phyloP scores from a whole-genome alignment of 805 yeast genomes.

The Candida berthetii region DNA sequence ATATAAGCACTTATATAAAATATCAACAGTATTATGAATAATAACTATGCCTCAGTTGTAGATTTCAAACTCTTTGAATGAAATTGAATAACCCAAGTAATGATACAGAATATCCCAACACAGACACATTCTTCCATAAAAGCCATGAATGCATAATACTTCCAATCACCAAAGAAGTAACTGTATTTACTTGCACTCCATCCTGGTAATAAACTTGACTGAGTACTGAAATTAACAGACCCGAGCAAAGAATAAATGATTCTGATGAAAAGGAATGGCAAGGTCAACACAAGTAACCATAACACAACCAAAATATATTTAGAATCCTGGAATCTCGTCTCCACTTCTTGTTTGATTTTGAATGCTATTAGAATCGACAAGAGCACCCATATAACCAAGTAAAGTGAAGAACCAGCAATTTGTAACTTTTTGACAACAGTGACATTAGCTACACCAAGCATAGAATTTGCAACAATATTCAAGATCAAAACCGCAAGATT shows the following conservation, averaged over 20 bases:
- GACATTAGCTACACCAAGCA: too few species aligned
- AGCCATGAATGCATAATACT: slow-evolving; percentile 1
- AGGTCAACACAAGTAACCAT: neutral
- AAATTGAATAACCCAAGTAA: neutral
- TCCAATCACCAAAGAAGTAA: slow-evolving; percentile 4
- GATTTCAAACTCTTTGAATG: too few species aligned
- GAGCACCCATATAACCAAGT: neutral
- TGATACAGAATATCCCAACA: neutral
- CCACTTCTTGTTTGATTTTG: neutral
- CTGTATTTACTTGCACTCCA: neutral
- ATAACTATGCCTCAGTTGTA: too few species aligned
- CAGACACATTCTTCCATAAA: neutral
- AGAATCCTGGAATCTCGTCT: neutral
- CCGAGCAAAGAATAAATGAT: neutral
- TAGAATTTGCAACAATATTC: neutral
- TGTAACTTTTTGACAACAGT: neutral
- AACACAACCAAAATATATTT: neutral
- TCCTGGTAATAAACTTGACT: too few species aligned
- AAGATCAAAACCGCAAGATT: neutral
- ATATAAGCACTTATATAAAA: too few species aligned
- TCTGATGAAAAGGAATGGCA: slow-evolving; percentile 1
- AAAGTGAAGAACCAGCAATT: neutral
- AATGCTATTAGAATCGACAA: neutral
- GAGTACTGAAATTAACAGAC: neutral
- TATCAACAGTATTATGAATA: too few species aligned